Base-by-base conservation (phyloP, 140 eudicot species). In the Stevia rebaudiana region DNA sequence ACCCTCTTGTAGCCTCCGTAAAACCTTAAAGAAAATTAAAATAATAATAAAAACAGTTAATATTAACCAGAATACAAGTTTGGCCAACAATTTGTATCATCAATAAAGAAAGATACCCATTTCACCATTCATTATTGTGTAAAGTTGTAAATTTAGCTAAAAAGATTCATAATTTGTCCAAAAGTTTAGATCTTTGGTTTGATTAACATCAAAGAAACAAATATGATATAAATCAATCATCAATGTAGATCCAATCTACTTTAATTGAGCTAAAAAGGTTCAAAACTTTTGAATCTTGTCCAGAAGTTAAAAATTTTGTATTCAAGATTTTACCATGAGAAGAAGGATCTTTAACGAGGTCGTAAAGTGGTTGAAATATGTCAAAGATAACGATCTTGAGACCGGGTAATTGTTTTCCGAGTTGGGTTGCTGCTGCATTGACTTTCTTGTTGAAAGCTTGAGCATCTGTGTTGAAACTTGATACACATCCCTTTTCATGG, bases 361-460 rank as follows among this genome's bases (percentile, higher is more conserved):
- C 91, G 23, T 82, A 81, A 21, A 84, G 84, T 23, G 96, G 96
- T 67, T 81, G 81, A 74, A 81, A 94, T 35, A 88, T 86, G 84
- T 94, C 94, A 39, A 94, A 88, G 37, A 94, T 65, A 6, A 75
- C 98, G 44, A 92, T 46, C 73, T 74, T 88, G 58, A 88, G 88
- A 57, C 81, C 97, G 0, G 95, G 90, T 18, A 81, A 81, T 58
- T 81, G 81, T 60, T 82, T 81, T 63, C 68, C 78, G 42, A 92
- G 86, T 35, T 85, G 85, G 0, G 77, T 30, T 22, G 88, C 89
- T 1, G 94, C 95, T 41, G 88, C 55, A 17, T 83, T 88, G 51
- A 88, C 72, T 74, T 86, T 88, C 85, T 83, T 83, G 72, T 94
- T 94, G 74, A 94, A 94, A 3, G 53, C 80, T 78, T 88, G 94